A percentile compares a stretch with the other conserved stretches of the same genome.
These are phyloP conservation scores for Margaritispora aquatica DNA, from an alignment of 495 filamentous ascomycete genomes.

Conservation along the genomic window DNA sequence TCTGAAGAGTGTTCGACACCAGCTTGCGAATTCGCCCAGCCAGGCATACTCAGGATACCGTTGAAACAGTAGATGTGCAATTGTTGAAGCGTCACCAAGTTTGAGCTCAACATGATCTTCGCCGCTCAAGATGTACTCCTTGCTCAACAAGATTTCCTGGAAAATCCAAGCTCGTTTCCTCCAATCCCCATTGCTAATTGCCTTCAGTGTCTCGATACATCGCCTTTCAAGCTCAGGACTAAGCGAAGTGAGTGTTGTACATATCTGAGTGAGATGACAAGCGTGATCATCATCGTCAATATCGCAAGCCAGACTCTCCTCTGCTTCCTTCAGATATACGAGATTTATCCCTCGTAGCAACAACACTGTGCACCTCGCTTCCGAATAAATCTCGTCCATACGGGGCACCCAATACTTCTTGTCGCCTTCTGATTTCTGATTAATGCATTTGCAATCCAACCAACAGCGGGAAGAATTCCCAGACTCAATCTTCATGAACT, in stretches of 20 bases:
- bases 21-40: background rate
- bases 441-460: slow-evolving; percentile 4
- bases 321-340: background rate
- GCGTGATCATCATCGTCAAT: background rate
- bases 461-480: slow-evolving; percentile 1
- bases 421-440: background rate
- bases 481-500: background rate
- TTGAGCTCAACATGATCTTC: background rate
- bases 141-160: slow-evolving; percentile 1
- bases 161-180: slow-evolving; percentile 7
- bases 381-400: slow-evolving; percentile 1
- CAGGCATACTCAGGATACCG: background rate
- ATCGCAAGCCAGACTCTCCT: background rate
- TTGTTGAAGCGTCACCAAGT: background rate
- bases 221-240: background rate
- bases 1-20: background rate
- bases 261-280: background rate
- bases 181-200: background rate
- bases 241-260: background rate
- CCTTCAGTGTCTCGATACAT: background rate
- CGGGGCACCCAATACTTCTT: slow-evolving; percentile 3
- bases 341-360: background rate
- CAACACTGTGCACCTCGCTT: background rate
- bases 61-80: background rate
- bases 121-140: background rate